phyloP scores from a whole-genome alignment of 352 stramenopile genomes.

The Phytophthora quininea region DNA sequence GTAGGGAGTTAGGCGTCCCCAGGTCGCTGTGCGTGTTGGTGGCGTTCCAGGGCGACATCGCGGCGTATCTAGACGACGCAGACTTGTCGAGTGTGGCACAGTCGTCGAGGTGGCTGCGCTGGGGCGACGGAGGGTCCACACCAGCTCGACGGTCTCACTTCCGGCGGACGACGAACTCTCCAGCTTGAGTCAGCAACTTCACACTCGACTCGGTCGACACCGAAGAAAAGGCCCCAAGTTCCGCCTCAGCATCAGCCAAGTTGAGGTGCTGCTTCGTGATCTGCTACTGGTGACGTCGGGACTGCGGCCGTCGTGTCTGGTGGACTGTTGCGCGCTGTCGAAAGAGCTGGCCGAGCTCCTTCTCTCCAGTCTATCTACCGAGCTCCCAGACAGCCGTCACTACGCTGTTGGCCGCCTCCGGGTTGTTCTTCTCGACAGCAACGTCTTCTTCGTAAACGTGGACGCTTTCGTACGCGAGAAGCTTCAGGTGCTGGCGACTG shows the following conservation, averaged over 20 bases:
- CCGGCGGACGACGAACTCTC: constrained; percentile 16
- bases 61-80: constrained; percentile 9
- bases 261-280: constrained; percentile 40
- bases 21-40: constrained; percentile 29
- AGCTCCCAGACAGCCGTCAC: neutral
- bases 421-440: constrained; percentile 39
- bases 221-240: neutral
- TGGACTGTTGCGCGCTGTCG: constrained; percentile 47
- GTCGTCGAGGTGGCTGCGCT: constrained; percentile 24
- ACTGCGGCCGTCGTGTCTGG: constrained; percentile 45
- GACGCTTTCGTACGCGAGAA: constrained; percentile 42
- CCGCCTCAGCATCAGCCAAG: constrained; percentile 25
- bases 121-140: too few relatives aligned
- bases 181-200: constrained; percentile 18
- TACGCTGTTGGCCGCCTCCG: constrained; percentile 19
- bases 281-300: constrained; percentile 44
- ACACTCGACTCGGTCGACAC: constrained; percentile 3
- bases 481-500: constrained; percentile 26
- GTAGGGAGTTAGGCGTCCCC: constrained; percentile 9
- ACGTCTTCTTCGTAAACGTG: constrained; percentile 55
- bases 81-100: constrained; percentile 21
- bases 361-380: constrained; percentile 17
- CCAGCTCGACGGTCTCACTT: constrained; percentile 6
- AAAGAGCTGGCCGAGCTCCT: constrained; percentile 28
- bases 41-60: constrained; percentile 29